Conservation (phyloP, 2,329 filamentous ascomycete species). For the Paraphoma sp. region DNA sequence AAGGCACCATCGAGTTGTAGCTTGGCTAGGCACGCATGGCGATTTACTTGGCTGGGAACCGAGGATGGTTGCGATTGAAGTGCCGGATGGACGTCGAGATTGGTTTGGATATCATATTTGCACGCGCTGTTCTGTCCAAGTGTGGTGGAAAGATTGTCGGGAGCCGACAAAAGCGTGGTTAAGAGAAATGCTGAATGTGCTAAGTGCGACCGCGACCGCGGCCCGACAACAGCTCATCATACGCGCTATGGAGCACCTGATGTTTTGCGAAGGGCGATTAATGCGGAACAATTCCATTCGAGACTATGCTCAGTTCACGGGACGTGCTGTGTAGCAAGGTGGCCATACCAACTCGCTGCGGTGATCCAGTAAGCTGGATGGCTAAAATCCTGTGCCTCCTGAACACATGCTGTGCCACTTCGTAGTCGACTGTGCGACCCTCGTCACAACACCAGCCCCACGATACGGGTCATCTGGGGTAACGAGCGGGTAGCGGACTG, state of each 20-base stretch:
- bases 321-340: neutral
- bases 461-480: neutral
- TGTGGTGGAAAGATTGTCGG: neutral
- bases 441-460: neutral
- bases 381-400: neutral
- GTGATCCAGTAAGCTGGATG: neutral
- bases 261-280: too few species aligned
- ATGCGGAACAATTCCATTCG: neutral
- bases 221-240: too few species aligned
- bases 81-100: neutral
- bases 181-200: neutral
- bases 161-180: neutral
- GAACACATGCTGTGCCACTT: neutral
- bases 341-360: neutral
- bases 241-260: too few species aligned
- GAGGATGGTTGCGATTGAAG: neutral
- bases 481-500: neutral
- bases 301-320: neutral
- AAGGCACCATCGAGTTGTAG: slow-evolving; percentile 1
- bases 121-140: neutral
- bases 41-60: neutral
- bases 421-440: neutral
- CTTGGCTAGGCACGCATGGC: neutral
- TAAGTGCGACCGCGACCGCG: too few species aligned
- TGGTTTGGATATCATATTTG: neutral